Evolutionary conservation across 257 asterid species (phyloP), one percentile per base, ranked within the genome.

Genomic region (Thymus quinquecostatus): DNA sequence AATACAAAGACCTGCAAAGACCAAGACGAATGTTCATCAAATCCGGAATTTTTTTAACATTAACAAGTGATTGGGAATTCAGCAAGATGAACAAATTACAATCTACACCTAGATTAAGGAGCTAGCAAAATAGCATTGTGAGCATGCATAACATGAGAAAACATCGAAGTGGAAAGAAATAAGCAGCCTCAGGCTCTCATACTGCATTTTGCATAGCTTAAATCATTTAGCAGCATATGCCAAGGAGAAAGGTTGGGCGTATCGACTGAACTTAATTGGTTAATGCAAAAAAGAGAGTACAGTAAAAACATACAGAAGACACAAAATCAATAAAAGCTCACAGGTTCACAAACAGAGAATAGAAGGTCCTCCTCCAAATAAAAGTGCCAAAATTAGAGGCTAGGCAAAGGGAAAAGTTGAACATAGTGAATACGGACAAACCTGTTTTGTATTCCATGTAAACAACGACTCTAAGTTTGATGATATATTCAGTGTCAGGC

Each of bases 371-470:
- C 40, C 4, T 5, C 40, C 40, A 36, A 36, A 3, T 1, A 63
- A 54, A 66, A 72, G 68, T 54, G 64, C 56, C 36, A 41, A 63
- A 69, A 27, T 8, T 11, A 53, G 49, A 55, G 47, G 33, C 41
- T 13, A 64, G 51, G 30, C 74, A 61, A 49, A 32, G 50, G 14
- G 70, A 32, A 33, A 60, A 53, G 41, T 73, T 5, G 34, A 41
- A 73, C 36, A 59, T 45, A 63, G 36, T 51, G 73, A 36, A 60
- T 12, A 41, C 0, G n/a, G 40, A 68, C 81, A 41, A 61, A 89
- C 96, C 96, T 89, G 96, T 79, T 89, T 89, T 10, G 94, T 89
- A 63, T 87, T 87, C 96, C 96, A 87, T 11, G 96, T 89, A 77
- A 89, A 89, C 78, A 87, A 68, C 28, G 84, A 79, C 77, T 80